These are phyloP conservation scores for Penicillium ucsense DNA, from an alignment of 495 filamentous ascomycete genomes.

Conservation along the genomic window DNA sequence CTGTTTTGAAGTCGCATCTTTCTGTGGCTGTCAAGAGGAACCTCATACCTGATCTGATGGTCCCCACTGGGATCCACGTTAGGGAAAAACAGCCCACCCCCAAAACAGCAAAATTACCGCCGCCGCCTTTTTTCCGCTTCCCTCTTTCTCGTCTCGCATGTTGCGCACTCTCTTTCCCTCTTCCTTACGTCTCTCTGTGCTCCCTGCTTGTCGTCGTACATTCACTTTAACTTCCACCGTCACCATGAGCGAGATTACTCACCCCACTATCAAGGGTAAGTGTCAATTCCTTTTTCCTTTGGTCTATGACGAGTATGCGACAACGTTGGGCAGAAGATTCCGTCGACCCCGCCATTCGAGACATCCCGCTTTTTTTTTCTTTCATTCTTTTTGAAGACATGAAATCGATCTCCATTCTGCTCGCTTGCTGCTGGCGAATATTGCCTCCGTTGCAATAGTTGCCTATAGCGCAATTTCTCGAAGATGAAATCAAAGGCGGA, in stretches of 20 bases:
- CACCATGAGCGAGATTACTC: conserved; percentile 47
- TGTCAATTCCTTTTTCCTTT: background rate
- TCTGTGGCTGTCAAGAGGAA: no score
- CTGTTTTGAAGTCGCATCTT: no score
- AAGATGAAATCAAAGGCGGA: no score
- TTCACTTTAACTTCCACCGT: conserved; percentile 12
- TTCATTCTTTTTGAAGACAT: conserved; percentile 39
- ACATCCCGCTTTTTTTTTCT: conserved; percentile 1
- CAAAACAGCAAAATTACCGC: conserved; percentile 22
- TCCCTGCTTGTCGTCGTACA: conserved; percentile 1
- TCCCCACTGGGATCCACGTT: conserved; percentile 11
- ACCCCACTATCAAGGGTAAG: conserved; percentile 54
- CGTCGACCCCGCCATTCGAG: background rate
- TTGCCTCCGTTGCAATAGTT: no score
- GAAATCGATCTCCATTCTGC: no score
- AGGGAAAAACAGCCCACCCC: conserved; percentile 18
- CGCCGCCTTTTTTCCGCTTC: background rate
- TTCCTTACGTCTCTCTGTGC: conserved; percentile 4
- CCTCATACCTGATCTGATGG: background rate
- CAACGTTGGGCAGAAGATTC: background rate
- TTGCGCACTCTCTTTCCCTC: conserved; percentile 16
- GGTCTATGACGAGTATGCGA: background rate
- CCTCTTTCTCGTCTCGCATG: conserved; percentile 14
- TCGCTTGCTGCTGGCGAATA: no score
- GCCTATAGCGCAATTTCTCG: no score